A percentile compares a stretch with the other conserved stretches of the same genome.
These are phyloP conservation scores for Ophiocordyceps polyrhachis-furcata DNA, from an alignment of 2,329 filamentous ascomycete genomes.

Conservation along the genomic window DNA sequence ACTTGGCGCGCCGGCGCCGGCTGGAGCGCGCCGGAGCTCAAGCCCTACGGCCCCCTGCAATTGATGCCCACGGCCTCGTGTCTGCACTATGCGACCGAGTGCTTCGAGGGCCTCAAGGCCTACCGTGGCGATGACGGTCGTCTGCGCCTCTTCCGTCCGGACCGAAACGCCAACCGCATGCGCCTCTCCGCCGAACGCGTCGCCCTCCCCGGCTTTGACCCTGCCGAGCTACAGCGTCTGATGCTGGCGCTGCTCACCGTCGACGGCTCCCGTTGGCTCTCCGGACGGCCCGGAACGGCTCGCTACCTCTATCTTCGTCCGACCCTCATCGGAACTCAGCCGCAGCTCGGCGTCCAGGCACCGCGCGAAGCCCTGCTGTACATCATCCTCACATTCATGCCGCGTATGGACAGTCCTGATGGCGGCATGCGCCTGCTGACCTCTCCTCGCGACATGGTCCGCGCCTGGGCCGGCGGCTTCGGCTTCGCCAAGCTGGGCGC, in stretches of 20 bases:
- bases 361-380: slow-evolving; percentile 78
- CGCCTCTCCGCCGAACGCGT: slow-evolving; percentile 43
- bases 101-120: slow-evolving; percentile 71
- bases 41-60: slow-evolving; percentile 57
- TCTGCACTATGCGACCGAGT: slow-evolving; percentile 80
- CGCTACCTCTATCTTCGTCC: slow-evolving; percentile 71
- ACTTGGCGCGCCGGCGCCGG: slow-evolving; percentile 46
- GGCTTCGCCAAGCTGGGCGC: slow-evolving; percentile 85
- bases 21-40: slow-evolving; percentile 56
- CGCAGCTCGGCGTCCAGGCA: slow-evolving; percentile 61
- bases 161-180: slow-evolving; percentile 51
- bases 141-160: slow-evolving; percentile 60
- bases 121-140: slow-evolving; percentile 63
- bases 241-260: slow-evolving; percentile 51
- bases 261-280: slow-evolving; percentile 61
- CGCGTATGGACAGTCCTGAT: slow-evolving; percentile 28
- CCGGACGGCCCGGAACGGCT: slow-evolving; percentile 45
- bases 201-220: slow-evolving; percentile 55
- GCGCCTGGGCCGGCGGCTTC: slow-evolving; percentile 86
- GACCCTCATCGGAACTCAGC: slow-evolving; percentile 67
- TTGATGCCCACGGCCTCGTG: slow-evolving; percentile 67
- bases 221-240: slow-evolving; percentile 53
- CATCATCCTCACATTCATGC: slow-evolving; percentile 52
- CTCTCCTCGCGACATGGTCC: slow-evolving; percentile 61
- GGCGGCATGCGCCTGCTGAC: slow-evolving; percentile 60